These are phyloP conservation scores for Nigrospora oryzae DNA, from an alignment of 2,329 filamentous ascomycete genomes.

Conservation along the genomic window DNA sequence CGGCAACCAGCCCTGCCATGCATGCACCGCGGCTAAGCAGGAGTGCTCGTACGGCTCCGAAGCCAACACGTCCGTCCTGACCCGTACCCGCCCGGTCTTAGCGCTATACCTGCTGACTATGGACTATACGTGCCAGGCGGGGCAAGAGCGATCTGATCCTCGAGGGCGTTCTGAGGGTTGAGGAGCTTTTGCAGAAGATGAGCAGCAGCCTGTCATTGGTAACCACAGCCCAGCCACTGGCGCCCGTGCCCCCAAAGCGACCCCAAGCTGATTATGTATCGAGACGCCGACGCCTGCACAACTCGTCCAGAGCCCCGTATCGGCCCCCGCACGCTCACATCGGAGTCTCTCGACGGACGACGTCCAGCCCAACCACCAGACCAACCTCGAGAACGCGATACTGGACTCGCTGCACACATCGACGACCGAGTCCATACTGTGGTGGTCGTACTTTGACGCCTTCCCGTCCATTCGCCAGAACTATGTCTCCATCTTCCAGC, in stretches of 20 bases:
- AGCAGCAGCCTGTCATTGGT: constrained; percentile 22
- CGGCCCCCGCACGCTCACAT: constrained; percentile 1
- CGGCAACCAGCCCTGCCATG: constrained; percentile 34
- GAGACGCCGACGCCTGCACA: constrained; percentile 7
- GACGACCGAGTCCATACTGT: constrained; percentile 40
- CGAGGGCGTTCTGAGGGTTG: constrained; percentile 38
- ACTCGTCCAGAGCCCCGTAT: constrained; percentile 3
- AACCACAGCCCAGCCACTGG: not conserved
- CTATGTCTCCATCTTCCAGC: constrained; percentile 35
- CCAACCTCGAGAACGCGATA: constrained; percentile 35
- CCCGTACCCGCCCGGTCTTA: not conserved
- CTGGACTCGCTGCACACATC: constrained; percentile 41
- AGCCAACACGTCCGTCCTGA: constrained; percentile 31
- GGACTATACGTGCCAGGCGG: constrained; percentile 19
- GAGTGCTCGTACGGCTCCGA: constrained; percentile 33
- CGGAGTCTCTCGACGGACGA: constrained; percentile 5
- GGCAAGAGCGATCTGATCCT: constrained; percentile 44
- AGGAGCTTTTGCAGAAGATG: constrained; percentile 35
- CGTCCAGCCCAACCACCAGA: constrained; percentile 7
- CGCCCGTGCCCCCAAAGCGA: not conserved
- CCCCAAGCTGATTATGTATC: not conserved
- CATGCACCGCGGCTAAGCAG: constrained; percentile 25
- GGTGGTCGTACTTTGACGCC: constrained; percentile 40
- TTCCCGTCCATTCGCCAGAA: constrained; percentile 32
- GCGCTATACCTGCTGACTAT: not conserved